Percentiles rank a stretch among this genome's conserved stretches.
phyloP scores from a whole-genome alignment of 2,329 filamentous ascomycete genomes.

The Pseudogymnoascus verrucosus region DNA sequence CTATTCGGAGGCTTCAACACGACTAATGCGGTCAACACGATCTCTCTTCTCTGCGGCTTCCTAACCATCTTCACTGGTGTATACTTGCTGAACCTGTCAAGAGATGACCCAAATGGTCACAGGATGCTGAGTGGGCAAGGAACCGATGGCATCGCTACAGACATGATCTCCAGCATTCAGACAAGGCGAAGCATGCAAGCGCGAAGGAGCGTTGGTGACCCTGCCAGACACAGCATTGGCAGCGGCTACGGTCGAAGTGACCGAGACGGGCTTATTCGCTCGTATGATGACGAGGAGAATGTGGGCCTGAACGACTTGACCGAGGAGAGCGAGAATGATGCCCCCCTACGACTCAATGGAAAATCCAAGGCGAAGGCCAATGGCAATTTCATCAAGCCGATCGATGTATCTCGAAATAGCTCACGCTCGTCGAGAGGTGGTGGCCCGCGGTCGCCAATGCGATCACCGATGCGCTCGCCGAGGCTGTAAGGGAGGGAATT shows the following conservation, averaged over 20 bases:
- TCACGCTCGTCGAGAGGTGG: constrained; percentile 1
- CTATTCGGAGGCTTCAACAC: constrained; percentile 96
- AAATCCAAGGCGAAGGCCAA: not conserved
- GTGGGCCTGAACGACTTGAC: constrained; percentile 69
- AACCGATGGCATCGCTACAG: constrained; percentile 77
- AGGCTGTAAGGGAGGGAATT: constrained; percentile 1
- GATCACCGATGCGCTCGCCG: not conserved
- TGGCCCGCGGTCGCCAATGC: not conserved
- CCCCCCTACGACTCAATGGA: constrained; percentile 9
- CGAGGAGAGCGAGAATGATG: constrained; percentile 65
- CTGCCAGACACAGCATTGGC: constrained; percentile 51
- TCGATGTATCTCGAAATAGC: not conserved
- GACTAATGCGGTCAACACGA: constrained; percentile 79
- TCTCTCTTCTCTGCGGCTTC: constrained; percentile 88
- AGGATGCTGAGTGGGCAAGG: constrained; percentile 53
- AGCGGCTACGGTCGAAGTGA: constrained; percentile 55
- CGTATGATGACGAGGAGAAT: constrained; percentile 77
- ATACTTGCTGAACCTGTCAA: constrained; percentile 92
- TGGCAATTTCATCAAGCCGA: constrained; percentile 4
- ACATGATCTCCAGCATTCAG: constrained; percentile 80
- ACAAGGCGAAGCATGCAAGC: constrained; percentile 92
- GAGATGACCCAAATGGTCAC: constrained; percentile 77
- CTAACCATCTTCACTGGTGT: constrained; percentile 92
- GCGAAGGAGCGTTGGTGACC: constrained; percentile 57
- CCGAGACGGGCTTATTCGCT: constrained; percentile 74